A percentile compares a stretch with the other conserved stretches of the same genome.
phyloP scores from a whole-genome alignment of 2,329 filamentous ascomycete species.

The Talaromyces sp. region DNA sequence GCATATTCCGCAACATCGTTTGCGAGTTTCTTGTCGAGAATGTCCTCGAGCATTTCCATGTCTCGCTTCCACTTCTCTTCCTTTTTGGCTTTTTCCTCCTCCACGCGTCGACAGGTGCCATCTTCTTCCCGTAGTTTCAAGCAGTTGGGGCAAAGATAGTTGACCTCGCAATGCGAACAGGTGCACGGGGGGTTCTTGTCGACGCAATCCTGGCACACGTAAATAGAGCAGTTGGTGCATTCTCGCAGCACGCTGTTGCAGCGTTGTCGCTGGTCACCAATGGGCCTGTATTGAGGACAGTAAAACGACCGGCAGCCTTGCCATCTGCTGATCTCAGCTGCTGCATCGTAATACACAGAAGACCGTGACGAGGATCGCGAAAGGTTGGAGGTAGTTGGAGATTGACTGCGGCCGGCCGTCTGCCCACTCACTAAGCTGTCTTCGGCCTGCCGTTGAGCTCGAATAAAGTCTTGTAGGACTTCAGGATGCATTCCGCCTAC shows the following conservation, averaged over 20 bases:
- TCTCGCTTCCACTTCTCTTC: conserved; percentile 38
- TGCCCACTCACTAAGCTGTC: conserved; percentile 18
- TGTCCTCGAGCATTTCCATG: conserved; percentile 35
- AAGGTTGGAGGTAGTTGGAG: conserved; percentile 35
- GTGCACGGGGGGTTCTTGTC: conserved; percentile 36
- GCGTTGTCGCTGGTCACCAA: conserved; percentile 42
- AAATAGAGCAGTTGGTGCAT: conserved; percentile 41
- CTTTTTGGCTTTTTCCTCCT: conserved; percentile 33
- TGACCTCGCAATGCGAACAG: conserved; percentile 39
- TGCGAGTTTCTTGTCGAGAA: conserved; percentile 36
- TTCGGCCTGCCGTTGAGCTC: conserved; percentile 12
- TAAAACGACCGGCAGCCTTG: conserved; percentile 46
- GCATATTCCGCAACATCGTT: conserved; percentile 38
- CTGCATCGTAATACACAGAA: conserved; percentile 32
- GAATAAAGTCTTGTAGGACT: conserved; percentile 17
- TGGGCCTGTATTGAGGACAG: conserved; percentile 38
- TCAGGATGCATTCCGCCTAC: conserved; percentile 19
- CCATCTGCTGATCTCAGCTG: conserved; percentile 36
- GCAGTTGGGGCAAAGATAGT: conserved; percentile 43
- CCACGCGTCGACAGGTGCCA: conserved; percentile 33
- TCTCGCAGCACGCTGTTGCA: conserved; percentile 40
- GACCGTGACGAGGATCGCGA: conserved; percentile 37
- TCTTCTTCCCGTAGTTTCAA: conserved; percentile 33
- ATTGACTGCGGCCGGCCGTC: conserved; percentile 32
- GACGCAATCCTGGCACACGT: conserved; percentile 43